These are phyloP conservation scores for Furcasterigmium furcatum DNA, from an alignment of 2,329 filamentous ascomycete species.

Conservation along the genomic window DNA sequence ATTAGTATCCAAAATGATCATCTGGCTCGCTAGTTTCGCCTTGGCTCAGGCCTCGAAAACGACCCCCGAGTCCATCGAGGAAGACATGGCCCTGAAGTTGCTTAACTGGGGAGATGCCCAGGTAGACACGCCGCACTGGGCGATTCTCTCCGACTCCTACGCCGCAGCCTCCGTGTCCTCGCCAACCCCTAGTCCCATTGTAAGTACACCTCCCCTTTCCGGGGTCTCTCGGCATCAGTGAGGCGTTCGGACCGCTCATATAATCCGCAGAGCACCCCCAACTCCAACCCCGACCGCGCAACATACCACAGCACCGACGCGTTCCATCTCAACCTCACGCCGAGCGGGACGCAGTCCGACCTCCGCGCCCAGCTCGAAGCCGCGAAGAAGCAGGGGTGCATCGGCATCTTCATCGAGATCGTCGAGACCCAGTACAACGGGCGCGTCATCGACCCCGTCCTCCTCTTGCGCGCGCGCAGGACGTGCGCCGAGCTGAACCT, in stretches of 20 bases:
- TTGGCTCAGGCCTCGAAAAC: conserved; percentile 11
- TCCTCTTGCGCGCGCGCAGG: conserved; percentile 9
- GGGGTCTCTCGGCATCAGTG: neutral
- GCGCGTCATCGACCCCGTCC: conserved; percentile 11
- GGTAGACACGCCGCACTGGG: conserved; percentile 13
- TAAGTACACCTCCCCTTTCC: neutral
- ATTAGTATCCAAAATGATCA: conserved; percentile 14
- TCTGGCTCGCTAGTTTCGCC: conserved; percentile 13
- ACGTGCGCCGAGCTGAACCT: conserved; percentile 13
- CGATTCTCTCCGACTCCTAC: conserved; percentile 16
- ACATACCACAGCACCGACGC: conserved; percentile 12
- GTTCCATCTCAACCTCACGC: conserved; percentile 11
- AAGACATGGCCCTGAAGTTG: conserved; percentile 11
- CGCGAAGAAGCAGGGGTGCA: conserved; percentile 16
- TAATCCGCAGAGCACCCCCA: conserved; percentile 2
- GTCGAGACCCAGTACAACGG: conserved; percentile 18
- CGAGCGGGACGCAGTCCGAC: conserved; percentile 10
- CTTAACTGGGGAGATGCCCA: conserved; percentile 16
- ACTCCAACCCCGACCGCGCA: neutral
- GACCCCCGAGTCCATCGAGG: conserved; percentile 10
- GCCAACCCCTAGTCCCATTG: conserved; percentile 10
- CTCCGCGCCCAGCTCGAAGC: conserved; percentile 12
- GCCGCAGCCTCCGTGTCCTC: conserved; percentile 12
- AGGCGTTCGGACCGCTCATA: no score
- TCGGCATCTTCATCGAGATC: conserved; percentile 17